phyloP scores from a whole-genome alignment of 495 filamentous ascomycete genomes.

The Penicillium samsonianum region DNA sequence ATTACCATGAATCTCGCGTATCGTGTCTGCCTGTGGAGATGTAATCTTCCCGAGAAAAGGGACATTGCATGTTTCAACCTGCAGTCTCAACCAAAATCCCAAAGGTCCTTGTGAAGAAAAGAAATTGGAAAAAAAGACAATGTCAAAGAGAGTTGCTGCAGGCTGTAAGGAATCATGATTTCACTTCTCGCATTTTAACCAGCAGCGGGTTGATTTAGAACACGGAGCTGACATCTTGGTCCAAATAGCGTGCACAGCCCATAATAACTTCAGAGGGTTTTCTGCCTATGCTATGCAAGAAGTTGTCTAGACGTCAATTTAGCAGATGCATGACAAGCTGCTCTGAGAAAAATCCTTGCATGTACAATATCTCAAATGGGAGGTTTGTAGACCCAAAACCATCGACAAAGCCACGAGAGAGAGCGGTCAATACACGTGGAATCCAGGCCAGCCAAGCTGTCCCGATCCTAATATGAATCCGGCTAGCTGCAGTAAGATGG shows the following conservation, averaged over 20 bases:
- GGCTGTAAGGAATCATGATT: conserved; percentile 1
- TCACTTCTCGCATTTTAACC: neutral
- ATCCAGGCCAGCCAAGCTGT: neutral
- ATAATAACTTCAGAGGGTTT: neutral
- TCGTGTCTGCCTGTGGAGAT: neutral
- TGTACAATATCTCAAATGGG: neutral
- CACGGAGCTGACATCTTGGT: neutral
- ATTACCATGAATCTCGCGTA: neutral
- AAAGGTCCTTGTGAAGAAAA: neutral
- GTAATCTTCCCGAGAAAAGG: neutral
- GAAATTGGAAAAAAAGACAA: neutral
- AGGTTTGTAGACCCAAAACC: neutral
- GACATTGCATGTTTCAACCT: neutral
- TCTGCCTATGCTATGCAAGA: neutral
- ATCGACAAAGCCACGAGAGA: neutral
- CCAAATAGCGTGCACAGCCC: neutral
- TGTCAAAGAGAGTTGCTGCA: neutral
- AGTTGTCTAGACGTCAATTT: neutral
- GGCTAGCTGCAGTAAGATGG: neutral
- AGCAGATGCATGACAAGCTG: neutral
- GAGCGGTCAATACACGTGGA: conserved; percentile 2
- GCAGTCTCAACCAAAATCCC: neutral
- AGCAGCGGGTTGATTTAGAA: neutral
- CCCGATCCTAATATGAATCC: neutral
- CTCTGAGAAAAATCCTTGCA: neutral